These are phyloP conservation scores for Ustilago trichophora DNA, from an alignment of 1,284 basidiomycete species.

Conservation along the genomic window DNA sequence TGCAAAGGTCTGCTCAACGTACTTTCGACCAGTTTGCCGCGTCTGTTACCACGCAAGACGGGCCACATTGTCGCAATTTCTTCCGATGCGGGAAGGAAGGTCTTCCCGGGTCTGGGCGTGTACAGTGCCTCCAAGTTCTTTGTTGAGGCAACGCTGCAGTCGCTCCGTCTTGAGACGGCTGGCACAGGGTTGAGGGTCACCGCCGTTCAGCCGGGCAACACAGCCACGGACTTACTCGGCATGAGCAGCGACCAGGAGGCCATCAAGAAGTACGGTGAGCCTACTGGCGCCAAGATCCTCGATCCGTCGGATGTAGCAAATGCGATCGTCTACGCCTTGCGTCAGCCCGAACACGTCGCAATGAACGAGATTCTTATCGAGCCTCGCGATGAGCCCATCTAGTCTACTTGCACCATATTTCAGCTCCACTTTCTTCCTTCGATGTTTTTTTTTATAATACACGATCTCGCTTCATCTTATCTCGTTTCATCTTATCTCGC, in stretches of 20 bases:
- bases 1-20: slow-evolving; percentile 64
- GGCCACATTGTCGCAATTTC: slow-evolving; percentile 65
- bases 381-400: slow-evolving; percentile 55
- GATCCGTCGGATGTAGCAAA: slow-evolving; percentile 60
- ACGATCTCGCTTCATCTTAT: too few species aligned
- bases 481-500: too few species aligned
- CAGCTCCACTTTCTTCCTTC: too few species aligned
- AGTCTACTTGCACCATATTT: too few species aligned
- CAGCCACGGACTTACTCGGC: slow-evolving; percentile 59
- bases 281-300: slow-evolving; percentile 62
- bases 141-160: slow-evolving; percentile 64
- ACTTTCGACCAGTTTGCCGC: slow-evolving; percentile 54
- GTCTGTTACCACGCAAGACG: slow-evolving; percentile 42
- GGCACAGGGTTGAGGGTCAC: slow-evolving; percentile 60
- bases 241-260: slow-evolving; percentile 64
- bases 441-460: too few species aligned
- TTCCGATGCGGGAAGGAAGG: slow-evolving; percentile 64
- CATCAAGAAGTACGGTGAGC: slow-evolving; percentile 62
- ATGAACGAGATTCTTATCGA: slow-evolving; percentile 62
- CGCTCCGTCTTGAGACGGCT: slow-evolving; percentile 62
- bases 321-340: slow-evolving; percentile 61
- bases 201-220: slow-evolving; percentile 62
- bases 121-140: slow-evolving; percentile 65
- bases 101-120: slow-evolving; percentile 64
- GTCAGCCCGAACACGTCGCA: slow-evolving; percentile 61